Percentiles rank a stretch among this genome's conserved stretches.
These are phyloP conservation scores for Salisapilia sapeloensis DNA, from an alignment of 352 stramenopile species.

Conservation along the genomic window DNA sequence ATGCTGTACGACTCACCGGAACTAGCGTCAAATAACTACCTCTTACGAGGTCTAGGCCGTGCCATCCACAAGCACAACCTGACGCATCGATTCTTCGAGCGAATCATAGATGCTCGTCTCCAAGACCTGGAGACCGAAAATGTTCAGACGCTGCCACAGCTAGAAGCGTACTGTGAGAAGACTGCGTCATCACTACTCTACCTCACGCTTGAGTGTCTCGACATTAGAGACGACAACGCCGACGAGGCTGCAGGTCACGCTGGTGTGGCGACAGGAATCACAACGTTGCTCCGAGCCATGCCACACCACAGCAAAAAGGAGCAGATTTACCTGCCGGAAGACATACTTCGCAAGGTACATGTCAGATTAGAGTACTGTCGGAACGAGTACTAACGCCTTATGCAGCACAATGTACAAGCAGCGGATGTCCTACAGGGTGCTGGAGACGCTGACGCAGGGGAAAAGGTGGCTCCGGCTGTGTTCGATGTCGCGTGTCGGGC, in stretches of 20 bases:
- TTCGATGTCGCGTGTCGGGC: conserved; percentile 80
- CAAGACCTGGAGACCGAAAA: conserved; percentile 75
- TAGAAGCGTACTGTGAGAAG: conserved; percentile 79
- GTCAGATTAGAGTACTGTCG: conserved; percentile 1
- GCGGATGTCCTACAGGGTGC: conserved; percentile 39
- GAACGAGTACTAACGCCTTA: conserved; percentile 3
- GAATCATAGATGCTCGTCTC: conserved; percentile 73
- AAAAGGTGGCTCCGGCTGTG: conserved; percentile 62
- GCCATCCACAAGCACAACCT: conserved; percentile 58
- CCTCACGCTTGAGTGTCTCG: conserved; percentile 76
- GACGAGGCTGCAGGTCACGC: conserved; percentile 74
- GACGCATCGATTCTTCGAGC: conserved; percentile 84
- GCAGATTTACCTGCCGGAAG: conserved; percentile 65
- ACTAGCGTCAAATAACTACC: no score
- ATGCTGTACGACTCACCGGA: conserved; percentile 42
- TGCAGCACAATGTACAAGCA: conserved; percentile 23
- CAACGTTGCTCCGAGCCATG: conserved; percentile 68
- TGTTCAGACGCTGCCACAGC: conserved; percentile 35
- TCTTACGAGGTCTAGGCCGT: conserved; percentile 45
- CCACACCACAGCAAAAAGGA: conserved; percentile 43
- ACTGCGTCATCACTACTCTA: conserved; percentile 83
- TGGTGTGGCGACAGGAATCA: conserved; percentile 69
- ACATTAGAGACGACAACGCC: conserved; percentile 45
- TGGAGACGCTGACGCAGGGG: conserved; percentile 36
- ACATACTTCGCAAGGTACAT: conserved; percentile 56